Base-by-base conservation (phyloP, 2,329 filamentous ascomycete species). In the Hymenoscyphus fructigenus region DNA sequence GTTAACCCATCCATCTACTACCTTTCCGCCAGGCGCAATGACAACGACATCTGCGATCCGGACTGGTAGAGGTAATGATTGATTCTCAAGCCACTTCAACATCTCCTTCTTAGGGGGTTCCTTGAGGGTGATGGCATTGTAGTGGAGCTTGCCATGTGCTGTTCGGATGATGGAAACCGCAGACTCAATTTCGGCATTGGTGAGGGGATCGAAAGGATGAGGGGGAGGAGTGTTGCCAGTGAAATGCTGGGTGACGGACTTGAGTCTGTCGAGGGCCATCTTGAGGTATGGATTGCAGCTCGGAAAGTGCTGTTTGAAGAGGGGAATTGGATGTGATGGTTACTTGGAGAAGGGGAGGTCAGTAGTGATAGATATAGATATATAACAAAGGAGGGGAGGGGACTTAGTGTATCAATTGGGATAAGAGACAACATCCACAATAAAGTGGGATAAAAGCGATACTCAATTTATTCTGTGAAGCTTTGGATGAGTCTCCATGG, bases 61-160 rank as follows among this genome's bases (percentile, higher is more conserved):
- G 38, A 83, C 78, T 12, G 93, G 93, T 56, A 86, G 82, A 0
- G 87, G 83, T 10, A 81, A 83, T 23, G 85, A 79, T 0, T 90
- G 87, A 65, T 87, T 82, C 59, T 84, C 87, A 14, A 96, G 79
- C 92, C 92, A 97, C 66, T 84, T 85, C 75, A 88, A 82, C 91
- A 96, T 93, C 72, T 92, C 88, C 57, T 84, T 87, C 82, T 97
- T 97, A 69, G 89, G 89, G 59, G 93, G 93, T 81, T 97, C 93
- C 72, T 88, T 89, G 32, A 96, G 81, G 2, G 91, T 91, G 63
- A 97, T 88, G 2, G 93, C 91, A 80, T 97, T 95, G 85, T 93
- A 97, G 77, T 88, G 87, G 65, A 96, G 83, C 59, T 89, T 82
- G 64, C 86, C 82, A 75, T 96, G 83, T 65, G 89, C 83, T 71